phyloP scores from a whole-genome alignment of 208 protist species.

The Leishmania amazonensis region DNA sequence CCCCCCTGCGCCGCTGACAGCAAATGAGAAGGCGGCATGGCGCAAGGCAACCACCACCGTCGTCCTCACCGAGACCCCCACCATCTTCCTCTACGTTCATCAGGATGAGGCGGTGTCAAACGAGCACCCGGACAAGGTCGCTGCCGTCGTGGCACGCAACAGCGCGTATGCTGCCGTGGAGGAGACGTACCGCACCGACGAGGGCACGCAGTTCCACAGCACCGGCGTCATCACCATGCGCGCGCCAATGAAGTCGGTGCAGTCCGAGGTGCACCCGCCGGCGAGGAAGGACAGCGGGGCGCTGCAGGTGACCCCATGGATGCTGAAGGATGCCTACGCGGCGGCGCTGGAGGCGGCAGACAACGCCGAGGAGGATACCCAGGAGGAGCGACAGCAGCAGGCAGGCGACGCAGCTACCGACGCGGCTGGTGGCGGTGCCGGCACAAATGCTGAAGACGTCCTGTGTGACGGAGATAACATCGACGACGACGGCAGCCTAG shows the following conservation, averaged over 20 bases:
- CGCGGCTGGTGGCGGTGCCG: slow-evolving; percentile 12
- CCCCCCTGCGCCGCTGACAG: slow-evolving; percentile 29
- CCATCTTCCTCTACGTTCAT: slow-evolving; percentile 84
- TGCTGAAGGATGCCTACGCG: slow-evolving; percentile 85
- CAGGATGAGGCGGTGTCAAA: slow-evolving; percentile 87
- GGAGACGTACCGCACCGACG: slow-evolving; percentile 66
- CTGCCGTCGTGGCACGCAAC: slow-evolving; percentile 54
- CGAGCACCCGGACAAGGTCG: slow-evolving; percentile 52
- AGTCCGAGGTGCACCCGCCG: slow-evolving; percentile 85
- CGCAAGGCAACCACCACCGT: slow-evolving; percentile 61
- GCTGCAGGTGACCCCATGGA: slow-evolving; percentile 88
- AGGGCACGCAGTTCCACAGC: slow-evolving; percentile 79
- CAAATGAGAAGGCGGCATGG: slow-evolving; percentile 61
- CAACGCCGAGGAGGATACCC: slow-evolving; percentile 46
- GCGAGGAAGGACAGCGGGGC: slow-evolving; percentile 49
- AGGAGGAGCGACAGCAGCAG: slow-evolving; percentile 15
- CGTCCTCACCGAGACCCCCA: slow-evolving; percentile 82
- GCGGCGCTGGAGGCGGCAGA: slow-evolving; percentile 47
- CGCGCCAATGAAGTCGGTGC: slow-evolving; percentile 77
- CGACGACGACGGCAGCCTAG: slow-evolving; percentile 24
- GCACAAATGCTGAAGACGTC: slow-evolving; percentile 24
- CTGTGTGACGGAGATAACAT: slow-evolving; percentile 59
- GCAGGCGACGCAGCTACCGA: slow-evolving; percentile 4
- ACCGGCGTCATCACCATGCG: slow-evolving; percentile 85
- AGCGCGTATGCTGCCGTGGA: slow-evolving; percentile 43